A percentile compares a stretch with the other conserved stretches of the same genome.
These are phyloP conservation scores for Coix lacrymajobi DNA, from an alignment of 176 grass and related monocot genomes.

Conservation along the genomic window DNA sequence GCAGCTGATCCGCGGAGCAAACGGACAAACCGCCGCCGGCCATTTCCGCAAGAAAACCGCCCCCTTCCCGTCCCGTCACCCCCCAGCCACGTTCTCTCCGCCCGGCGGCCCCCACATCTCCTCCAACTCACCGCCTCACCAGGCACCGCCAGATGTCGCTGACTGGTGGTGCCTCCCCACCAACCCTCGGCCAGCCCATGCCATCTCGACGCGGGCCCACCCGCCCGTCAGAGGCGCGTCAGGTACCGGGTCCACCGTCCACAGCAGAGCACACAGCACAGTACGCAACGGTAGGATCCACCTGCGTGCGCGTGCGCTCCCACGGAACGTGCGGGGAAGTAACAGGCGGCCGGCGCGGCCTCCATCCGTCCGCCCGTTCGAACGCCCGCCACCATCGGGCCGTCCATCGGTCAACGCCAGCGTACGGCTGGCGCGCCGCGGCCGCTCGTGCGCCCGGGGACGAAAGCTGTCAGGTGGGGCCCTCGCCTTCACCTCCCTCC, in stretches of 20 bases:
- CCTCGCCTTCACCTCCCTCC: not conserved
- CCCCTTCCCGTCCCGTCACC: not conserved
- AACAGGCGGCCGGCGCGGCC: not conserved
- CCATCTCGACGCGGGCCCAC: not conserved
- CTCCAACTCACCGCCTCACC: not conserved
- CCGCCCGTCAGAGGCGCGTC: not conserved
- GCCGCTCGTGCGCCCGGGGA: not conserved
- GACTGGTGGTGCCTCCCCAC: not conserved
- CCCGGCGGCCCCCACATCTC: not conserved
- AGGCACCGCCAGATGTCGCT: not conserved
- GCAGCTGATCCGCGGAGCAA: not conserved
- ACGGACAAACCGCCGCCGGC: not conserved
- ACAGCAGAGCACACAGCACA: too few relatives aligned
- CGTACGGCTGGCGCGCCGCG: not conserved
- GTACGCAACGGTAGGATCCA: not conserved
- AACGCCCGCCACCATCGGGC: not conserved
- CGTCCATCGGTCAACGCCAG: not conserved
- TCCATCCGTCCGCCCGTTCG: slow-evolving; percentile 15
- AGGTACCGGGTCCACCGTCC: too few relatives aligned
- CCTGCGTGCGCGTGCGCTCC: not conserved
- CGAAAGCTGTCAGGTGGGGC: slow-evolving; percentile 2
- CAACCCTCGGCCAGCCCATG: not conserved
- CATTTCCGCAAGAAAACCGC: not conserved
- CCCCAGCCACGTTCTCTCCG: not conserved
- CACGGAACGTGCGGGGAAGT: not conserved